Conservation (phyloP, 495 filamentous ascomycete species). For the Aspergillus hancockii region DNA sequence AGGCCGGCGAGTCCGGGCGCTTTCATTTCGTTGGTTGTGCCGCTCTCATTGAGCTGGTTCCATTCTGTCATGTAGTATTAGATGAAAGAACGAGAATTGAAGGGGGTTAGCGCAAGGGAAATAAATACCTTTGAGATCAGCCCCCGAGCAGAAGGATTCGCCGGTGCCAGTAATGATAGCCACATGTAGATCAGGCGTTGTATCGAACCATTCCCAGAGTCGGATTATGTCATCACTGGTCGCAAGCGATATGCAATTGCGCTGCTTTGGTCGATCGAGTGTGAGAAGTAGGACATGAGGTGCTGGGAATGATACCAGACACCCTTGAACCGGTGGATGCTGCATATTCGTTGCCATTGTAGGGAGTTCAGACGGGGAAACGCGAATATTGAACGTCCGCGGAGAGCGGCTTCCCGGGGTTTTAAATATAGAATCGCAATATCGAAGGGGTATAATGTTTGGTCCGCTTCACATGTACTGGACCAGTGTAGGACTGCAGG, state of each 20-base stretch:
- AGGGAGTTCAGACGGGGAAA: too few species aligned
- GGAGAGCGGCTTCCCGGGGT: not conserved
- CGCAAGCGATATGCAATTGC: slow-evolving; percentile 48
- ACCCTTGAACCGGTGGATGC: slow-evolving; percentile 29
- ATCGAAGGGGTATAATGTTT: not conserved
- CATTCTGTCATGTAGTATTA: slow-evolving; percentile 32
- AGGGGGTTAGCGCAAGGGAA: not conserved
- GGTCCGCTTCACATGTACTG: not conserved
- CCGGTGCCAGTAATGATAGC: slow-evolving; percentile 58
- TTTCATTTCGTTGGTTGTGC: slow-evolving; percentile 44
- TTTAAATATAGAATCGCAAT: not conserved
- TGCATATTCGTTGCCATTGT: slow-evolving; percentile 17
- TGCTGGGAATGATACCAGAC: slow-evolving; percentile 41
- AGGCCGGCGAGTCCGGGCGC: slow-evolving; percentile 56
- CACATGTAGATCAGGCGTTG: slow-evolving; percentile 50
- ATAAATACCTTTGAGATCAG: slow-evolving; percentile 47
- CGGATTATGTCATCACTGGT: slow-evolving; percentile 50
- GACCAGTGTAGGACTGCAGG: not conserved
- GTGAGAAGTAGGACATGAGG: slow-evolving; percentile 45
- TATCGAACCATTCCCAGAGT: slow-evolving; percentile 54
- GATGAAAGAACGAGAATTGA: not conserved
- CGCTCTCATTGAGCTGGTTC: slow-evolving; percentile 37
- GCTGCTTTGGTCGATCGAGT: slow-evolving; percentile 44
- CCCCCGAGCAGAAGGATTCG: slow-evolving; percentile 58
- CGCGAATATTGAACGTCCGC: not conserved